Percentiles rank a stretch among this genome's conserved stretches.
phyloP scores from a whole-genome alignment of 805 yeast genomes.

The Hanseniaspora singularis region DNA sequence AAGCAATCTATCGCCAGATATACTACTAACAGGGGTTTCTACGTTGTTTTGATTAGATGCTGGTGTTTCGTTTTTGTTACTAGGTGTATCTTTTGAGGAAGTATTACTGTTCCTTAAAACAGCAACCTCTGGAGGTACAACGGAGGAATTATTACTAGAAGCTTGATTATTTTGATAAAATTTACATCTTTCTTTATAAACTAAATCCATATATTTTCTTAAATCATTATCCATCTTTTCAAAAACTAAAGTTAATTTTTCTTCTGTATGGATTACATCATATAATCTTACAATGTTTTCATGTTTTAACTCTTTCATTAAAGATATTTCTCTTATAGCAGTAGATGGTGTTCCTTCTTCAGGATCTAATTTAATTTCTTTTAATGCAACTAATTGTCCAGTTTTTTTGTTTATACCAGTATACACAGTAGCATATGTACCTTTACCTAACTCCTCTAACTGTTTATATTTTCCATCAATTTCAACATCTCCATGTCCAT shows the following conservation, averaged over 20 bases:
- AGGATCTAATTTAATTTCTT: constrained; percentile 87
- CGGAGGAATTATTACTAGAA: not conserved
- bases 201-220: constrained; percentile 92
- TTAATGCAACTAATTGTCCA: constrained; percentile 88
- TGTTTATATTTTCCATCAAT: constrained; percentile 25
- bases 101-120: constrained; percentile 6
- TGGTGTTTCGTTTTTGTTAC: no score
- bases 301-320: constrained; percentile 85
- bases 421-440: constrained; percentile 95
- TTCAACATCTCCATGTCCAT: not conserved
- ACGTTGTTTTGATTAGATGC: no score
- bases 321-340: constrained; percentile 90
- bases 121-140: constrained; percentile 14
- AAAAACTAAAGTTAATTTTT: constrained; percentile 82
- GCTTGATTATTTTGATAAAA: not conserved
- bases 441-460: constrained; percentile 33
- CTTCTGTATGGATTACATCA: constrained; percentile 93
- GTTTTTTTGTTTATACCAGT: constrained; percentile 87
- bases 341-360: constrained; percentile 99
- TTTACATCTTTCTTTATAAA: constrained; percentile 35
- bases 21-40: no score
- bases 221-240: constrained; percentile 90
- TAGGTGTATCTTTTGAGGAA: no score
- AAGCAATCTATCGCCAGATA: not conserved
- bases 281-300: constrained; percentile 83